Evolutionary conservation across 1,284 basidiomycete genomes (phyloP).

Genomic region (Ustilago shanxiensis): DNA sequence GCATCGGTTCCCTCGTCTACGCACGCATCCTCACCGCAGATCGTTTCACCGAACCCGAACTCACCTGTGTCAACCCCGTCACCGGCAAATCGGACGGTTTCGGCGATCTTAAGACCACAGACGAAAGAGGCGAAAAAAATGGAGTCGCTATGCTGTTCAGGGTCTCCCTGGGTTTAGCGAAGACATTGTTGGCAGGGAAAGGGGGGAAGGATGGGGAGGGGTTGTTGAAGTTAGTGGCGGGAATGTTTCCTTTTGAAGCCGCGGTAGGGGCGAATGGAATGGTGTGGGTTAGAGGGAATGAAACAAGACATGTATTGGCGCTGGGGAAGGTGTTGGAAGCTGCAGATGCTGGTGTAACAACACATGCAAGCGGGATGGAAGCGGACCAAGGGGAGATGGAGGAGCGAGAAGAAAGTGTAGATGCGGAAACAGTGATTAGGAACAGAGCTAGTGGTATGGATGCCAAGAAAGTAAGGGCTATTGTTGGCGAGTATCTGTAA

Average conservation of each 20-base stretch:
- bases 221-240: conserved; percentile 52
- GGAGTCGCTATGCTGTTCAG: conserved; percentile 47
- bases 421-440: conserved; percentile 37
- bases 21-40: conserved; percentile 58
- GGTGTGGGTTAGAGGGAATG: conserved; percentile 59
- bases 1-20: conserved; percentile 65
- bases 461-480: conserved; percentile 15
- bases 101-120: conserved; percentile 61
- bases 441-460: conserved; percentile 27
- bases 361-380: neutral
- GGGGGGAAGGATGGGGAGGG: conserved; percentile 44
- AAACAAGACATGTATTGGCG: conserved; percentile 56
- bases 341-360: conserved; percentile 27
- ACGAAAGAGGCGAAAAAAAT: conserved; percentile 39
- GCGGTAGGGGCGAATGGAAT: conserved; percentile 65
- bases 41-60: conserved; percentile 63
- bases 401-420: conserved; percentile 4
- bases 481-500: conserved; percentile 36
- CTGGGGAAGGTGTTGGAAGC: conserved; percentile 53
- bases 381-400: neutral
- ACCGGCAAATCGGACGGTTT: conserved; percentile 65
- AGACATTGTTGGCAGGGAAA: conserved; percentile 26
- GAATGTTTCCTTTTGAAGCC: conserved; percentile 66
- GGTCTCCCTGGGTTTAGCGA: conserved; percentile 41
- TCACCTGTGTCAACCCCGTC: conserved; percentile 64